Evolutionary conservation across 2,329 filamentous ascomycete species (phyloP).

Genomic region (Nothophoma quercina): DNA sequence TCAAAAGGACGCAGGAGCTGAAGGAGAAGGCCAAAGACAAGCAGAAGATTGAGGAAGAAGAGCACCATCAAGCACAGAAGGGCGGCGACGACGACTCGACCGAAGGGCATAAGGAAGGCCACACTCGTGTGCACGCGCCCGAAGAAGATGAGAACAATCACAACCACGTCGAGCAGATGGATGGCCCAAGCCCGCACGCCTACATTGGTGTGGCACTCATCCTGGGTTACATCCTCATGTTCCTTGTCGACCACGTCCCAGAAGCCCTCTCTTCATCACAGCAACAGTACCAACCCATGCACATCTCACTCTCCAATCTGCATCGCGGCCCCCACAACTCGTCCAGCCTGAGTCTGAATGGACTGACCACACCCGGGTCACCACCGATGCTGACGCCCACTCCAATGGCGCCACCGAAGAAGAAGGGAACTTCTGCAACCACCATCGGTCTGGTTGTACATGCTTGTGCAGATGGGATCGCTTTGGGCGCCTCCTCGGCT

Average conservation of each 20-base stretch:
- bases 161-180: constrained; percentile 54
- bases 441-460: constrained; percentile 97
- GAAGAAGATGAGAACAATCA: constrained; percentile 50
- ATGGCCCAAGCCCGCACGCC: constrained; percentile 63
- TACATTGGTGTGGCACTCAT: constrained; percentile 89
- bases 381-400: constrained; percentile 35
- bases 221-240: constrained; percentile 94
- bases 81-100: constrained; percentile 50
- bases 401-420: constrained; percentile 48
- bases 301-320: constrained; percentile 88
- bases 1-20: constrained; percentile 32
- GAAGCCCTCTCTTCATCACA: constrained; percentile 58
- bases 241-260: constrained; percentile 75
- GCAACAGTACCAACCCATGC: constrained; percentile 72
- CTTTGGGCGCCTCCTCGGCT: constrained; percentile 82
- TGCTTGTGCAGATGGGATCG: constrained; percentile 92
- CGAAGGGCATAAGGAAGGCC: constrained; percentile 48
- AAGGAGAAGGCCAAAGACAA: constrained; percentile 35
- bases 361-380: constrained; percentile 35
- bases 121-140: constrained; percentile 46
- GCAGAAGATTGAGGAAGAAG: constrained; percentile 27
- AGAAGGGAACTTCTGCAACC: constrained; percentile 55
- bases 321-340: constrained; percentile 59
- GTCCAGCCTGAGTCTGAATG: constrained; percentile 46
- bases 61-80: constrained; percentile 40